phyloP scores from a whole-genome alignment of 2,329 filamentous ascomycete genomes.

The Cladorrhinum sp. region DNA sequence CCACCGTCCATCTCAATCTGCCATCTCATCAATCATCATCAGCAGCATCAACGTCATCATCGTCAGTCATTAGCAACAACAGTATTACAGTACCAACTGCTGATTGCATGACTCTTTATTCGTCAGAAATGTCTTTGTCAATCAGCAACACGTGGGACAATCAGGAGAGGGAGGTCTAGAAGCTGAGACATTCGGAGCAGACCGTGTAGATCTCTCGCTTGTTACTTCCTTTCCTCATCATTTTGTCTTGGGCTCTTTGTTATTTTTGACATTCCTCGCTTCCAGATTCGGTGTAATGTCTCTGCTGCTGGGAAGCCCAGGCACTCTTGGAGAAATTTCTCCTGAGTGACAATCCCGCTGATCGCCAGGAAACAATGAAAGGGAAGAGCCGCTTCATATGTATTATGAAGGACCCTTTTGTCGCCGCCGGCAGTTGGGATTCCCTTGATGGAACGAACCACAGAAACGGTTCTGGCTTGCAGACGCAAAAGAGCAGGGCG shows the following conservation, averaged over 20 bases:
- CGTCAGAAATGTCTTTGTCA: neutral
- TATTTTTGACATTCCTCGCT: neutral
- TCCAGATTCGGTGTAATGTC: too few relatives aligned
- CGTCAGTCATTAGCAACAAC: too few relatives aligned
- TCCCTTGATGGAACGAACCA: neutral
- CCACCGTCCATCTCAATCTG: neutral
- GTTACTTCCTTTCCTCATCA: neutral
- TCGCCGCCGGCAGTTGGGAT: conserved; percentile 7
- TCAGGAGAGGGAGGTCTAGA: neutral
- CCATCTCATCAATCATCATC: neutral
- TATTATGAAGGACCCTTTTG: conserved; percentile 2
- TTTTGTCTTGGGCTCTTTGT: conserved; percentile 3
- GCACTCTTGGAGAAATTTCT: neutral
- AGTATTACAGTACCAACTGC: too few relatives aligned
- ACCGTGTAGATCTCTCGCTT: conserved; percentile 11
- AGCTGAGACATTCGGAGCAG: conserved; percentile 1
- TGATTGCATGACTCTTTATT: too few relatives aligned
- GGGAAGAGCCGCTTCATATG: neutral
- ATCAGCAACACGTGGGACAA: conserved; percentile 1
- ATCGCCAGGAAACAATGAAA: too few relatives aligned
- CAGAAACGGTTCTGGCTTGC: neutral
- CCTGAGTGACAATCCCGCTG: conserved; percentile 1
- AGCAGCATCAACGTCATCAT: neutral
- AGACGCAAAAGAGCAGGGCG: neutral
- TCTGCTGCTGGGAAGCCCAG: too few relatives aligned